Percentiles rank a stretch among this genome's conserved stretches.
phyloP scores from a whole-genome alignment of 208 protist species.

The Crithidia fasciculata region DNA sequence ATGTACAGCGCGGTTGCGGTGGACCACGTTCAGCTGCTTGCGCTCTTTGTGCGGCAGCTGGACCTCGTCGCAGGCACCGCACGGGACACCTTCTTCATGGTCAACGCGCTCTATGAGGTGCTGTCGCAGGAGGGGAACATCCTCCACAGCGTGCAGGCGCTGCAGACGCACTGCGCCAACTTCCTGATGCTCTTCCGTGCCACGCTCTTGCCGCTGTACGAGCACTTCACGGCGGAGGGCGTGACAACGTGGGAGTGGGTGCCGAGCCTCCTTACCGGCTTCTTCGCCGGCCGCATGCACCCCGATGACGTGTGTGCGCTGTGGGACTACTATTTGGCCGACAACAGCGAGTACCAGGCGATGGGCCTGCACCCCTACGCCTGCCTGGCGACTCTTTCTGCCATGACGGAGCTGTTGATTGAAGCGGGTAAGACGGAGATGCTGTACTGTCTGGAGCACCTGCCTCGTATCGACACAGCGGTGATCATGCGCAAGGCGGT shows the following conservation, averaged over 20 bases:
- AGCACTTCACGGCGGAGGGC: conserved; percentile 78
- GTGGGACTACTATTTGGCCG: conserved; percentile 85
- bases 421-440: conserved; percentile 77
- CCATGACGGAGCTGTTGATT: conserved; percentile 86
- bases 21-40: conserved; percentile 59
- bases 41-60: conserved; percentile 60
- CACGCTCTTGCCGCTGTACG: conserved; percentile 70
- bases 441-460: conserved; percentile 62
- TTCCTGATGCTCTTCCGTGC: conserved; percentile 84
- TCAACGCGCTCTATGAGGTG: conserved; percentile 50
- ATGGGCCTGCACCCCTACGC: conserved; percentile 83
- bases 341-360: conserved; percentile 44
- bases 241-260: conserved; percentile 78
- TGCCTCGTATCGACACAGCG: conserved; percentile 78
- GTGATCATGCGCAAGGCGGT: conserved; percentile 77
- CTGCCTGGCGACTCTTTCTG: conserved; percentile 72
- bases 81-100: conserved; percentile 76
- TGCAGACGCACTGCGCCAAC: conserved; percentile 76
- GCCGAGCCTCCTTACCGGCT: conserved; percentile 63
- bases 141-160: conserved; percentile 59
- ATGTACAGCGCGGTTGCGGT: conserved; percentile 56
- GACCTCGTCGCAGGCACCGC: conserved; percentile 50
- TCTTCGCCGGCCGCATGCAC: conserved; percentile 77
- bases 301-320: conserved; percentile 74
- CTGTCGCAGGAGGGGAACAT: conserved; percentile 69